A percentile compares a stretch with the other conserved stretches of the same genome.
These are phyloP conservation scores for Leccinum barrowsii DNA, from an alignment of 768 basidiomycete genomes.

Conservation along the genomic window DNA sequence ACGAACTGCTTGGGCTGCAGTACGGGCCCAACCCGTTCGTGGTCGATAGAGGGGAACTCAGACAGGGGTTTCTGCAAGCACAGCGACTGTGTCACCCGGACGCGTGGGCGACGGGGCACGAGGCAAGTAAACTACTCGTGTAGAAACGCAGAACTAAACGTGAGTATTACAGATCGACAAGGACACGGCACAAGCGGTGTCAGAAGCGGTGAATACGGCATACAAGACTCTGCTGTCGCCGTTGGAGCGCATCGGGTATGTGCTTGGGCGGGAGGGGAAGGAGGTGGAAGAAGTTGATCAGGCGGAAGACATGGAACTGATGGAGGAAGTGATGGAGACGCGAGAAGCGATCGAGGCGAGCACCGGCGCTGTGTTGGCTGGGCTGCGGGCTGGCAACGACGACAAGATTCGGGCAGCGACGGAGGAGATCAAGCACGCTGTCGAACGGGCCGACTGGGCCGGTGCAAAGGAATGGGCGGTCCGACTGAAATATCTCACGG, in stretches of 20 bases:
- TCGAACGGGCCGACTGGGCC: slow-evolving; percentile 53
- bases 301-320: slow-evolving; percentile 64
- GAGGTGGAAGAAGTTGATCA: slow-evolving; percentile 67
- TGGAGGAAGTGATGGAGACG: slow-evolving; percentile 75
- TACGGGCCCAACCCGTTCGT: slow-evolving; percentile 66
- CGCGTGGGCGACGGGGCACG: slow-evolving; percentile 66
- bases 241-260: slow-evolving; percentile 74
- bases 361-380: slow-evolving; percentile 49
- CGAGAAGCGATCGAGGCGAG: slow-evolving; percentile 68
- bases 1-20: slow-evolving; percentile 66
- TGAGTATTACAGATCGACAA: slow-evolving; percentile 19
- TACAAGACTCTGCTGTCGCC: slow-evolving; percentile 76
- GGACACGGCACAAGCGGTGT: slow-evolving; percentile 38
- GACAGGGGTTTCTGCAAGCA: slow-evolving; percentile 61
- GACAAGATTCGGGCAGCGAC: slow-evolving; percentile 48
- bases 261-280: slow-evolving; percentile 60
- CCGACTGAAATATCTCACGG: slow-evolving; percentile 69
- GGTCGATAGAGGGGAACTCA: slow-evolving; percentile 58
- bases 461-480: slow-evolving; percentile 57
- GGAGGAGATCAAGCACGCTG: slow-evolving; percentile 43
- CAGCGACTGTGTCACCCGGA: slow-evolving; percentile 87
- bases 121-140: slow-evolving; percentile 37
- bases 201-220: slow-evolving; percentile 77
- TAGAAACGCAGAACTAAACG: slow-evolving; percentile 6
- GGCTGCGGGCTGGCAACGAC: slow-evolving; percentile 50